Base-by-base conservation (phyloP, 179 eudicot genomes). In the Silene noctiflora region DNA sequence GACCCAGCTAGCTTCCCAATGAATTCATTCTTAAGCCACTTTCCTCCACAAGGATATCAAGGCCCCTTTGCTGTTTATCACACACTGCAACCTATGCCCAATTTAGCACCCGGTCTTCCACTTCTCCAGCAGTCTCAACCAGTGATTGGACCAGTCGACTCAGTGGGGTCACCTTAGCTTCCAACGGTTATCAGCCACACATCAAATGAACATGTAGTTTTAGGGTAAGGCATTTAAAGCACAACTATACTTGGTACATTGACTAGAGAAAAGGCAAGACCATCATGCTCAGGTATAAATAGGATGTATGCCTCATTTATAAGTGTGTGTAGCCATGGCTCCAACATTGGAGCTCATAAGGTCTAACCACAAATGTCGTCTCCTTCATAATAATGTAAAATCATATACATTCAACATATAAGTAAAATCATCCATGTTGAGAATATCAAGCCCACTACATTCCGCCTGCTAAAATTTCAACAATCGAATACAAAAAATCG, bases 11-110 rank as follows among this genome's bases (percentile, higher is more conserved):
- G 29, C 82, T 77, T 88, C 83, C 89, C 80, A 17, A 56, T 84
- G 61, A 88, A 85, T 77, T 76, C 87, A 44, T 84, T 87, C 79
- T 81, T 88, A 77, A 84, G 60, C 60, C 60, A 86, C 82, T 55
- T 78, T 25, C 66, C 85, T 62, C 90, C 87, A 56, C 93, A 79
- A 56, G 83, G 86, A 35, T 89, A 82, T 33, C 87, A 76, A 58
- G 84, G 83, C 3, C 64, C 86, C n/a, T 85, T 78, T 60, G 86
- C 87, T 53, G 64, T 85, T 69, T 88, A 89, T 83, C 89, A 86
- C 67, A 82, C 88, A 17, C 69, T 85, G 13, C 90, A 82, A 61
- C 83, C 89, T 24, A 73, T 78, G 75, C 78, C 79, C 16, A 56
- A 59, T 64, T 79, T 76, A 31, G 64, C 76, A 11, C 81, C 79